Conservation (phyloP, 371 early-diverging fungal species). For the Catenaria anguillulae region DNA sequence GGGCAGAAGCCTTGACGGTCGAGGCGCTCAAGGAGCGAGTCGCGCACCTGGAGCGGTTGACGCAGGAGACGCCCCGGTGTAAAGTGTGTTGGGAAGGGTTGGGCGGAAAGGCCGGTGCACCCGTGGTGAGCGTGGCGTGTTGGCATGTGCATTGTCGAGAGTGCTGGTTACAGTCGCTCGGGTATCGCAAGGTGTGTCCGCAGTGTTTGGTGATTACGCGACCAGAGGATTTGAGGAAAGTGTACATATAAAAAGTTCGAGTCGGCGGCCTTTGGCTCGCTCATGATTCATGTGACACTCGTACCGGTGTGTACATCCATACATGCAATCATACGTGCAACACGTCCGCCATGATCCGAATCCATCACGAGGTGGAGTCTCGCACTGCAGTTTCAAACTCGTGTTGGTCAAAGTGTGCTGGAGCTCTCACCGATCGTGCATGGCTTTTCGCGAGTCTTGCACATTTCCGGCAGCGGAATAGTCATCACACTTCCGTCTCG, state of each 20-base stretch:
- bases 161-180: slow-evolving; percentile 79
- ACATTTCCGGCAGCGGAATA: no score
- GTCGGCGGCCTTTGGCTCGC: no score
- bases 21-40: slow-evolving; percentile 60
- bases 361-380: no score
- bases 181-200: slow-evolving; percentile 73
- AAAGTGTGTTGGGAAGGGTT: slow-evolving; percentile 46
- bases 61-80: slow-evolving; percentile 45
- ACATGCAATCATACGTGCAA: no score
- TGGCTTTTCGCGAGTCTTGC: no score
- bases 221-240: slow-evolving; percentile 62
- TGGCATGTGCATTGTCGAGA: slow-evolving; percentile 88
- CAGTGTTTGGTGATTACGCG: slow-evolving; percentile 79
- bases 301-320: no score
- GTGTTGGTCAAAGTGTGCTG: no score
- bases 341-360: no score
- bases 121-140: slow-evolving; percentile 62
- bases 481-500: no score
- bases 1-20: slow-evolving; percentile 16
- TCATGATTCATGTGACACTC: no score
- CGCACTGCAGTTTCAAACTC: no score
- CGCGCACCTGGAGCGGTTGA: slow-evolving; percentile 34
- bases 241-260: slow-evolving; percentile 62
- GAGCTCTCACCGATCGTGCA: no score
- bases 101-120: slow-evolving; percentile 48